A percentile compares a stretch with the other conserved stretches of the same genome.
phyloP scores from a whole-genome alignment of 1,284 basidiomycete genomes.

The Malassezia slooffiae region DNA sequence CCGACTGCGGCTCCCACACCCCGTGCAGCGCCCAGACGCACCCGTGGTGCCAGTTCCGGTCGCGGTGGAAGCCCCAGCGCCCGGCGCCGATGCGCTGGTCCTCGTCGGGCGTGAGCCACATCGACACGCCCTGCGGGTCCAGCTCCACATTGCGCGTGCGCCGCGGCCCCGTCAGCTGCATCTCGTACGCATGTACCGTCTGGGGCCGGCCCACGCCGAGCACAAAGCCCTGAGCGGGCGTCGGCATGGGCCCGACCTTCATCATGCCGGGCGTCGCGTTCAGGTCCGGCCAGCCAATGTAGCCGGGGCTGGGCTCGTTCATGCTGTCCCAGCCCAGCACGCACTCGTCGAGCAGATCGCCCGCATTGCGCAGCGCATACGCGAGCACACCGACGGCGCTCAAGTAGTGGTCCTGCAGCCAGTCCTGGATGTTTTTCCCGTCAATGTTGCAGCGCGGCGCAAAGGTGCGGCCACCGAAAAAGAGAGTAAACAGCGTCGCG shows the following conservation, averaged over 20 bases:
- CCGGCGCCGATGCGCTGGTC: slow-evolving; percentile 24
- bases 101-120: slow-evolving; percentile 33
- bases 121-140: slow-evolving; percentile 62
- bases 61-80: slow-evolving; percentile 70
- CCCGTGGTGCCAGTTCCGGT: slow-evolving; percentile 67
- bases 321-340: slow-evolving; percentile 93
- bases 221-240: slow-evolving; percentile 68
- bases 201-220: slow-evolving; percentile 78
- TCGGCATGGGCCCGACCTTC: slow-evolving; percentile 72
- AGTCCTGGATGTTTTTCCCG: slow-evolving; percentile 85
- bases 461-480: slow-evolving; percentile 80
- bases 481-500: slow-evolving; percentile 84
- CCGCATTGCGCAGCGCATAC: slow-evolving; percentile 60
- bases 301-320: slow-evolving; percentile 85
- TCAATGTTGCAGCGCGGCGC: slow-evolving; percentile 86
- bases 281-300: slow-evolving; percentile 62
- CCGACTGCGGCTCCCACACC: slow-evolving; percentile 70
- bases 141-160: slow-evolving; percentile 63
- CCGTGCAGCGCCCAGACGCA: slow-evolving; percentile 85
- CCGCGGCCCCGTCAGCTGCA: slow-evolving; percentile 68
- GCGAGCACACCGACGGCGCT: slow-evolving; percentile 65
- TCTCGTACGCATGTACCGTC: slow-evolving; percentile 73
- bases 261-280: slow-evolving; percentile 49
- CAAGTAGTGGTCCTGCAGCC: slow-evolving; percentile 74
- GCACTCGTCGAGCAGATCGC: slow-evolving; percentile 68